Evolutionary conservation across 768 basidiomycete genomes (phyloP), one percentile per base, ranked within the genome.

Genomic region (Collybiopsis luxurians): DNA sequence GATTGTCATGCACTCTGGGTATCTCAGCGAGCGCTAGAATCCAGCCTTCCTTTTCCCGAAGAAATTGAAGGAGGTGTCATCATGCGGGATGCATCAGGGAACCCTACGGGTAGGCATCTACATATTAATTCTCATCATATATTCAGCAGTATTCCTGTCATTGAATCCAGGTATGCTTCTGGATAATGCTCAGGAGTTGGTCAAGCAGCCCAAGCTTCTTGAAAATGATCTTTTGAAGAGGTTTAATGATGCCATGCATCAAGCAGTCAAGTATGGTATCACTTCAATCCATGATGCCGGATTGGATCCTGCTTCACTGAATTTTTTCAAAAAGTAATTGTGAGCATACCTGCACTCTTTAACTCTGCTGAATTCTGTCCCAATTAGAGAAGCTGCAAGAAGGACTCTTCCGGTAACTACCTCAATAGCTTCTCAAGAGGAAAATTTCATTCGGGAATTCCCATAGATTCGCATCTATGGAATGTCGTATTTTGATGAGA

Each of bases 1-100:
- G 95, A 97, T 68, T 87, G 86, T 5, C 95, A 96, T 70, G 92
- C 91, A 0, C 74, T 91, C 5, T 96, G 95, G 95, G 84, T 92
- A 12, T 93, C 91, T 3, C 74, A 76, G 3, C 78, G 71, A 44
- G 81, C 86, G 2, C 72, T 95, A 2, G 71, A 79, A 55, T 61
- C 64, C 1, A 86, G 89, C 63, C 70, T 76, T 9, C 82, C 85
- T 15, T 77, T 92, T 23, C 90, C 94, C 2, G 74, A 80, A 6
- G 65, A 73, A 23, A 80, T 95, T 1, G 88, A 91, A 44, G 95
- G 95, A 5, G 95, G 95, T 4, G 64, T 89, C 34, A 88, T 96
- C 53, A 68, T 92, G 13, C 83, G 89, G 9, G 86, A 94, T 68
- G 69, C 69, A 2, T 54, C 67, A 26, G 90, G 90, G 12, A 69